Base-by-base conservation (phyloP, 345 rosid genomes). In the Hevea brasiliensis region DNA sequence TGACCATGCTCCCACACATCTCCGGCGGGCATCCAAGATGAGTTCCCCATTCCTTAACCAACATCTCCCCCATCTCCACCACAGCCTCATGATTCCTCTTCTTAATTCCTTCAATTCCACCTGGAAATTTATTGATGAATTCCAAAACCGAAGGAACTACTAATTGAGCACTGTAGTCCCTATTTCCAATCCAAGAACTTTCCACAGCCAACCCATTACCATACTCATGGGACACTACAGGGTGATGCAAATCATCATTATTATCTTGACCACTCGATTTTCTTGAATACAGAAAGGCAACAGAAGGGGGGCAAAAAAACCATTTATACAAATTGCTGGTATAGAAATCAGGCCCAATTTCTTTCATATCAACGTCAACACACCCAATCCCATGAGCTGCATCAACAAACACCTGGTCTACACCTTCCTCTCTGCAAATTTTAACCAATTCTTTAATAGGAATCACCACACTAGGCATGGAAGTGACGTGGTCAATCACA, bases 361-460 rank as follows among this genome's bases (percentile, higher is more conserved):
- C 90, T 66, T 88, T 84, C 90, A 96, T 75, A 67, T 96, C 94
- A 61, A 96, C 90, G 61, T 95, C 95, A 35, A 90, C 94, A 32
- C 98, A 89, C 6, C 99, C 98, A 13, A 95, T 95, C 8, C 94
- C 98, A 75, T 92, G 98, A 53, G 99, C 98, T 2, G 99, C 99
- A 67, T 94, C 99, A 3, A 94, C 94, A 69, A 93, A 95, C 0
- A 95, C 89, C 47, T 89, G 92, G 68, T 90, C 96, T 56, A 95
- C 98, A 29, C 92, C 91, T 75, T 95, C 98, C 8, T 85, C 86
- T 62, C 98, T 86, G 72, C 98, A 95, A 68, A 93, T 95, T 59
- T 77, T 79, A 8, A 95, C 97, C 77, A 92, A 79, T 14, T 91
- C 93, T 65, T 86, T 88, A 61, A 95, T 85, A 0, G 98, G 99